Evolutionary conservation across 2,329 filamentous ascomycete species (phyloP).

Genomic region (Xylaria multiplex): DNA sequence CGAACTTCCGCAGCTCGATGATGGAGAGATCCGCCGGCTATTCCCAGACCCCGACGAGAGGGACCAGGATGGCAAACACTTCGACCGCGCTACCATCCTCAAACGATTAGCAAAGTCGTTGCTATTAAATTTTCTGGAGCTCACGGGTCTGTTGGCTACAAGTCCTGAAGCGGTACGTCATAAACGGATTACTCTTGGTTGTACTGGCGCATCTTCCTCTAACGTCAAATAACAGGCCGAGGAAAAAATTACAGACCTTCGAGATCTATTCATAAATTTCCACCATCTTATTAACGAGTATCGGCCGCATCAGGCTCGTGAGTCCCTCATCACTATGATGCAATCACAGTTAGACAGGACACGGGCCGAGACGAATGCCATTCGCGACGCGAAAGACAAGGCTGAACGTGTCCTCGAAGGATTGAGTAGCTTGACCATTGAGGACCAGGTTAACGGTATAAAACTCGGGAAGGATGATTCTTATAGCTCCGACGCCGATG

Average conservation of each 20-base stretch:
- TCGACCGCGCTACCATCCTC: constrained; percentile 73
- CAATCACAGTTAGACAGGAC: constrained; percentile 73
- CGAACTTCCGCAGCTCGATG: constrained; percentile 67
- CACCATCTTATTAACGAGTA: constrained; percentile 90
- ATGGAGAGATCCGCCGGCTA: constrained; percentile 74
- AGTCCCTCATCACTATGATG: constrained; percentile 72
- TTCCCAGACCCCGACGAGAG: constrained; percentile 57
- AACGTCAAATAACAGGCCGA: constrained; percentile 59
- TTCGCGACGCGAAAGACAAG: constrained; percentile 75
- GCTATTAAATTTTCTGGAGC: constrained; percentile 87
- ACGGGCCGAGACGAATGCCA: constrained; percentile 77
- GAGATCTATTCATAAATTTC: constrained; percentile 87
- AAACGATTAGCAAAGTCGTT: constrained; percentile 85
- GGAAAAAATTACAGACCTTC: constrained; percentile 80
- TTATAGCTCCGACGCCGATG: constrained; percentile 34
- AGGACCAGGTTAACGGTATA: constrained; percentile 36
- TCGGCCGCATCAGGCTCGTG: constrained; percentile 77
- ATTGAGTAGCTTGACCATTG: constrained; percentile 64
- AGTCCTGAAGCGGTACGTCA: constrained; percentile 65
- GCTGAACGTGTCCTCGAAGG: constrained; percentile 78
- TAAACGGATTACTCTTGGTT: not conserved
- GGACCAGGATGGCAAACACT: constrained; percentile 64
- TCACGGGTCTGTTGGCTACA: constrained; percentile 76
- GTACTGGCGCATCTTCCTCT: not conserved
- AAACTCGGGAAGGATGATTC: constrained; percentile 26